A percentile compares a stretch with the other conserved stretches of the same genome.
Conservation (phyloP, 2,329 filamentous ascomycete species). For the Ilyonectria sp. region DNA sequence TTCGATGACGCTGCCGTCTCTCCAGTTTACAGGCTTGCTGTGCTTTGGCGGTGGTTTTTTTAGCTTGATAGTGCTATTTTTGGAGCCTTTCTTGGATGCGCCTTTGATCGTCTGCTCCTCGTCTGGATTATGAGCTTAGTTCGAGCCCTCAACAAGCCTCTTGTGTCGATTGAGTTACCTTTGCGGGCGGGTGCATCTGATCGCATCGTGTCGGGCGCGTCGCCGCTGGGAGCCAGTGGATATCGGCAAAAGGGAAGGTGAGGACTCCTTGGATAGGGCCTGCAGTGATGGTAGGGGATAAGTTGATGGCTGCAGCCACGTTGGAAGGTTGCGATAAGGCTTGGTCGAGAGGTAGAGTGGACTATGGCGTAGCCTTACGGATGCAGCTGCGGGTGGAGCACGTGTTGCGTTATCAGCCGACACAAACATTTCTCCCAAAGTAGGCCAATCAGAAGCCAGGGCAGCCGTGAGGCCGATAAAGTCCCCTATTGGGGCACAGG, state of each 20-base stretch:
- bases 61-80: slow-evolving; percentile 71
- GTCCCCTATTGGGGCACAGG: too few relatives aligned
- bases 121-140: slow-evolving; percentile 52
- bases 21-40: slow-evolving; percentile 79
- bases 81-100: slow-evolving; percentile 68
- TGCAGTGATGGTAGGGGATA: slow-evolving; percentile 19
- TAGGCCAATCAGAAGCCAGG: not conserved
- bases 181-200: slow-evolving; percentile 39
- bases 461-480: too few relatives aligned
- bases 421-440: slow-evolving; percentile 39
- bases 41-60: slow-evolving; percentile 74
- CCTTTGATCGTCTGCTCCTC: slow-evolving; percentile 76
- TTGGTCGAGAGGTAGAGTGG: slow-evolving; percentile 30
- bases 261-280: not conserved
- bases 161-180: slow-evolving; percentile 45
- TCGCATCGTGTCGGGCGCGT: slow-evolving; percentile 35
- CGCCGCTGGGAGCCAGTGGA: not conserved
- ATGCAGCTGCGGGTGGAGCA: slow-evolving; percentile 39
- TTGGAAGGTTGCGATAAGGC: slow-evolving; percentile 32
- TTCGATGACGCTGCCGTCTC: slow-evolving; percentile 74
- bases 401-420: slow-evolving; percentile 38
- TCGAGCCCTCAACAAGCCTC: slow-evolving; percentile 18
- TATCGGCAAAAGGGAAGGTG: too few relatives aligned
- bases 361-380: slow-evolving; percentile 36
- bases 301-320: slow-evolving; percentile 20